phyloP scores from a whole-genome alignment of 2,329 filamentous ascomycete genomes.

The Fusarium proliferatum region DNA sequence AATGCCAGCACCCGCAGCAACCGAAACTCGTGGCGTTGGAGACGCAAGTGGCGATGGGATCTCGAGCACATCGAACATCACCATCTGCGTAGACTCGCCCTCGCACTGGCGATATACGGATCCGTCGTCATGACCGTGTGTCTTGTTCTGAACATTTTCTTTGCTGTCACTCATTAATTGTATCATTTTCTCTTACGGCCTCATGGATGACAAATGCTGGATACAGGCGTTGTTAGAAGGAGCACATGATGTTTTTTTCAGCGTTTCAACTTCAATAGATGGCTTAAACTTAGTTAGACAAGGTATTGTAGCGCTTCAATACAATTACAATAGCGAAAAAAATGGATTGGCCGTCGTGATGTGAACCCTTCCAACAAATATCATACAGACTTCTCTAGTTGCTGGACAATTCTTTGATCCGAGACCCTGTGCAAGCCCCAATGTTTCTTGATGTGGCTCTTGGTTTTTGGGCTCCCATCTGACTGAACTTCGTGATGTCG shows the following conservation, averaged over 20 bases:
- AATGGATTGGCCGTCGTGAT: conserved; percentile 6
- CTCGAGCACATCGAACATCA: conserved; percentile 72
- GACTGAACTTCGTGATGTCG: conserved; percentile 14
- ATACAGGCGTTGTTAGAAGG: conserved; percentile 37
- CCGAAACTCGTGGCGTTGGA: conserved; percentile 59
- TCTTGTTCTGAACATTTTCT: conserved; percentile 85
- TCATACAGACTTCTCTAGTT: conserved; percentile 25
- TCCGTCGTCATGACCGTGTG: conserved; percentile 90
- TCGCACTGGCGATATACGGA: conserved; percentile 85
- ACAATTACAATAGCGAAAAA: conserved; percentile 34
- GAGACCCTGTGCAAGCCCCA: neutral
- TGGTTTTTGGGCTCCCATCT: conserved; percentile 4
- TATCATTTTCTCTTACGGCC: conserved; percentile 28
- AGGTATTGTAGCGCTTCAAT: conserved; percentile 37
- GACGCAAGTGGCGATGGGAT: conserved; percentile 69
- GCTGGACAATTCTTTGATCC: neutral
- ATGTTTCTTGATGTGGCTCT: neutral
- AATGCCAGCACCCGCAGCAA: conserved; percentile 42
- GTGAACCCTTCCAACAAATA: conserved; percentile 8
- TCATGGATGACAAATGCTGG: conserved; percentile 34
- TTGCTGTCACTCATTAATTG: conserved; percentile 67
- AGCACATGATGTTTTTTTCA: conserved; percentile 38
- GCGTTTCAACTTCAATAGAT: conserved; percentile 35
- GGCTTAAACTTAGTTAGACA: conserved; percentile 41
- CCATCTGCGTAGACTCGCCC: conserved; percentile 75